These are phyloP conservation scores for Candida caryicola DNA, from an alignment of 805 yeast genomes.

Conservation along the genomic window DNA sequence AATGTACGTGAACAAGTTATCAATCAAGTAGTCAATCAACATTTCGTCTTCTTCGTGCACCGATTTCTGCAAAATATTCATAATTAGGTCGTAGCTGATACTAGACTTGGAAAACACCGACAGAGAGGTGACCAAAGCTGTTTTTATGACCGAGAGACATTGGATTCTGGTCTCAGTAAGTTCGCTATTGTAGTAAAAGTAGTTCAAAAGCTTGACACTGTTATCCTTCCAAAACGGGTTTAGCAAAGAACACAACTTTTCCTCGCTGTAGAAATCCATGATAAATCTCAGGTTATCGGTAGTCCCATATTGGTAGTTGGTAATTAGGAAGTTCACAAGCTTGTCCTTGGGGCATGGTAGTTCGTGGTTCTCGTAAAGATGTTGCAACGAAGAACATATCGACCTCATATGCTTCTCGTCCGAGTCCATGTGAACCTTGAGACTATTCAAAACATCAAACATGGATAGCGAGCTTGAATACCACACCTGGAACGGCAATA, in stretches of 20 bases:
- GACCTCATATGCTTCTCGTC: constrained; percentile 32
- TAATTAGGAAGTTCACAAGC: constrained; percentile 41
- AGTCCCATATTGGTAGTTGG: constrained; percentile 34
- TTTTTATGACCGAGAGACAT: constrained; percentile 32
- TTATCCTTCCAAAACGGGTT: constrained; percentile 51
- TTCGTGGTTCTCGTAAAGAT: constrained; percentile 27
- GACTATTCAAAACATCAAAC: constrained; percentile 30
- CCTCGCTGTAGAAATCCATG: constrained; percentile 45
- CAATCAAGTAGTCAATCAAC: constrained; percentile 29
- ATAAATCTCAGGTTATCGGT: constrained; percentile 41
- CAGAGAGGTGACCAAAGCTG: constrained; percentile 34
- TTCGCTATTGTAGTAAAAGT: constrained; percentile 35
- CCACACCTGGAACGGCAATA: constrained; percentile 44
- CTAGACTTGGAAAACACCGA: constrained; percentile 26
- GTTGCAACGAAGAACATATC: constrained; percentile 34
- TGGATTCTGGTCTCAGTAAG: constrained; percentile 26
- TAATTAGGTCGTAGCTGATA: constrained; percentile 30
- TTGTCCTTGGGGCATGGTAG: constrained; percentile 43
- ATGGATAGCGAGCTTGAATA: constrained; percentile 38
- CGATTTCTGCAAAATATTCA: constrained; percentile 29
- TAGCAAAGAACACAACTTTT: constrained; percentile 53
- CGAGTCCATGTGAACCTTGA: constrained; percentile 23
- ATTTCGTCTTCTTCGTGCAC: constrained; percentile 27
- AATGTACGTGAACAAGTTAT: constrained; percentile 24
- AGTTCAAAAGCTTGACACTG: constrained; percentile 41